Conservation (phyloP, 208 protist species). For the Trypanosomatidae sp. region DNA sequence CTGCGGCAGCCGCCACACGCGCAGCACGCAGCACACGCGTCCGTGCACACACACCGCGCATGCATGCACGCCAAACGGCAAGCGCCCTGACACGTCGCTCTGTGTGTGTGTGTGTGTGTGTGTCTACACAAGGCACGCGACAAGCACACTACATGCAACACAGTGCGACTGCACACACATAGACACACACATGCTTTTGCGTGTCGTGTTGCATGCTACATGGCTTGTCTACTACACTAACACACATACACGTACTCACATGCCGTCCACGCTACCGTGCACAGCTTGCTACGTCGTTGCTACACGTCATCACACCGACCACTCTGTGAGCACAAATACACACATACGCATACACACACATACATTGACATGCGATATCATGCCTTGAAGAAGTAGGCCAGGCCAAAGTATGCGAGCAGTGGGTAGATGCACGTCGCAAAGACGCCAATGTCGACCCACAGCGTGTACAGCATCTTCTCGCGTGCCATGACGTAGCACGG, state of each 20-base stretch:
- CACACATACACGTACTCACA: not conserved
- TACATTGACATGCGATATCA: slow-evolving; percentile 13
- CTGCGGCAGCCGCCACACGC: too few species aligned
- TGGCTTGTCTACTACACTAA: not conserved
- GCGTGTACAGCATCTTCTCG: slow-evolving; percentile 83
- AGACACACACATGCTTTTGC: too few species aligned
- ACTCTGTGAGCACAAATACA: not conserved
- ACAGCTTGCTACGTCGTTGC: not conserved
- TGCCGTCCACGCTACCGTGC: not conserved
- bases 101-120: too few species aligned
- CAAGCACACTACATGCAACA: too few species aligned
- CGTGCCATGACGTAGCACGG: slow-evolving; percentile 82
- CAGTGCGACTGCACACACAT: too few species aligned
- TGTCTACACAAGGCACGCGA: too few species aligned
- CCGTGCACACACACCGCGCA: too few species aligned
- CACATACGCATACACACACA: slow-evolving; percentile 1
- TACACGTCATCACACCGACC: not conserved
- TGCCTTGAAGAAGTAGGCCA: slow-evolving; percentile 84
- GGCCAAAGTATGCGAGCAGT: slow-evolving; percentile 66
- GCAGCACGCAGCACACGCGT: too few species aligned
- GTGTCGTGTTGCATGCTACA: too few species aligned
- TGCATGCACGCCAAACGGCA: too few species aligned
- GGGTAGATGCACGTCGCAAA: slow-evolving; percentile 49
- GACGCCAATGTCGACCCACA: slow-evolving; percentile 79
- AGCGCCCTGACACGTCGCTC: too few species aligned